Conservation (phyloP, 164 flowering plant genomes). For the Macadamia tetraphylla region DNA sequence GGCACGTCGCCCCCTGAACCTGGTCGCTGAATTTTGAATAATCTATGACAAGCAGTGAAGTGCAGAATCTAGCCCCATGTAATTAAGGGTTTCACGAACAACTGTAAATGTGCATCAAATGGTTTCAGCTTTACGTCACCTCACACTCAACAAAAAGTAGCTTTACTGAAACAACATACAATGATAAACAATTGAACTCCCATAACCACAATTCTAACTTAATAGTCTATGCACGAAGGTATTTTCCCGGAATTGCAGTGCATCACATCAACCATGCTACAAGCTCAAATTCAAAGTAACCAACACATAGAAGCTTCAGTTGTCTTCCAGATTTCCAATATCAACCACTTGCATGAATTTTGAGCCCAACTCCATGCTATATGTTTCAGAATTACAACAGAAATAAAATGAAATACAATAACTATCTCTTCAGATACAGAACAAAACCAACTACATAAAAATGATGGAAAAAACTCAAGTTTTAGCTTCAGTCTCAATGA, state of each 20-base stretch:
- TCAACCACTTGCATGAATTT: not conserved
- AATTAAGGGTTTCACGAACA: not conserved
- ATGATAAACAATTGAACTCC: not conserved
- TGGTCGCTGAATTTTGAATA: conserved; percentile 76
- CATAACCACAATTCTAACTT: not conserved
- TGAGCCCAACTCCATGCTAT: not conserved
- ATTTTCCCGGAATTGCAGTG: not conserved
- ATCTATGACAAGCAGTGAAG: conserved; percentile 1
- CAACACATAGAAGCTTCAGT: not conserved
- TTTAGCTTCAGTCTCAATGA: too few species aligned
- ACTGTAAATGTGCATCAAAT: not conserved
- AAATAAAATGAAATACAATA: too few species aligned
- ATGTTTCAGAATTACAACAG: too few species aligned
- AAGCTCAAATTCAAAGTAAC: not conserved
- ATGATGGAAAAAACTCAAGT: too few species aligned
- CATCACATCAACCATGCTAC: not conserved
- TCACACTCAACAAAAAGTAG: not conserved
- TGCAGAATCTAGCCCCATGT: not conserved
- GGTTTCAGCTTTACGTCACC: not conserved
- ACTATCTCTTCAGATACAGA: too few species aligned
- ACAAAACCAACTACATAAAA: too few species aligned
- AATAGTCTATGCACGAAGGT: not conserved
- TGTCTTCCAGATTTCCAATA: not conserved
- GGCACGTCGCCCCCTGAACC: conserved; percentile 90
- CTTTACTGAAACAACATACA: not conserved